Percentiles rank a stretch among this genome's conserved stretches.
These are phyloP conservation scores for Penicillium verhagenii DNA, from an alignment of 495 filamentous ascomycete species.

Conservation along the genomic window DNA sequence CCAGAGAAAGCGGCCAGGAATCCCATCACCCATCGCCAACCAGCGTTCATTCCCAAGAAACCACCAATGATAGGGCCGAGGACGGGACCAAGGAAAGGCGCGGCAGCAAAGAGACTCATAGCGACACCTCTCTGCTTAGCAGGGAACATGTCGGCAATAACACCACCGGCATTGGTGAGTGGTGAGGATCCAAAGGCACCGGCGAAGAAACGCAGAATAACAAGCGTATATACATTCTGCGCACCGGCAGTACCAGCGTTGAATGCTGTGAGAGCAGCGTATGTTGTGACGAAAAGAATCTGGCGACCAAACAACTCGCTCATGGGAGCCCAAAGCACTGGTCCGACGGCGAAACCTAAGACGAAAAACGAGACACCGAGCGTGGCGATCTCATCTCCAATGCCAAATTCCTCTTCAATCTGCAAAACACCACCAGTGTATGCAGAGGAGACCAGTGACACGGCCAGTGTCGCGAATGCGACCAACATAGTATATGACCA, in stretches of 20 bases:
- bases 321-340: slow-evolving; percentile 64
- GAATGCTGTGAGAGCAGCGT: slow-evolving; percentile 64
- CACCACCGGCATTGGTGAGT: slow-evolving; percentile 70
- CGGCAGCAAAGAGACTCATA: slow-evolving; percentile 60
- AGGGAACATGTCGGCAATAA: slow-evolving; percentile 73
- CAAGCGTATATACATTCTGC: slow-evolving; percentile 61
- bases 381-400: slow-evolving; percentile 59
- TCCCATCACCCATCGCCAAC: slow-evolving; percentile 70
- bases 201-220: slow-evolving; percentile 76
- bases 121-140: slow-evolving; percentile 63
- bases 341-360: slow-evolving; percentile 67
- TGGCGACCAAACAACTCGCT: slow-evolving; percentile 74
- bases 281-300: slow-evolving; percentile 64
- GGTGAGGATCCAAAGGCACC: slow-evolving; percentile 76
- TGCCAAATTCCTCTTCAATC: slow-evolving; percentile 58
- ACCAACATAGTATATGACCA: slow-evolving; percentile 67
- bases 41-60: slow-evolving; percentile 56
- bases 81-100: slow-evolving; percentile 69
- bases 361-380: slow-evolving; percentile 75
- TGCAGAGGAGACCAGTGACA: slow-evolving; percentile 75
- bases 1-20: slow-evolving; percentile 52
- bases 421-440: slow-evolving; percentile 69
- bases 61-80: slow-evolving; percentile 61
- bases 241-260: slow-evolving; percentile 62
- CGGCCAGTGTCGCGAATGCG: slow-evolving; percentile 67